These are phyloP conservation scores for Cephalotrichum gorgonifer DNA, from an alignment of 2,329 filamentous ascomycete genomes.

Conservation along the genomic window DNA sequence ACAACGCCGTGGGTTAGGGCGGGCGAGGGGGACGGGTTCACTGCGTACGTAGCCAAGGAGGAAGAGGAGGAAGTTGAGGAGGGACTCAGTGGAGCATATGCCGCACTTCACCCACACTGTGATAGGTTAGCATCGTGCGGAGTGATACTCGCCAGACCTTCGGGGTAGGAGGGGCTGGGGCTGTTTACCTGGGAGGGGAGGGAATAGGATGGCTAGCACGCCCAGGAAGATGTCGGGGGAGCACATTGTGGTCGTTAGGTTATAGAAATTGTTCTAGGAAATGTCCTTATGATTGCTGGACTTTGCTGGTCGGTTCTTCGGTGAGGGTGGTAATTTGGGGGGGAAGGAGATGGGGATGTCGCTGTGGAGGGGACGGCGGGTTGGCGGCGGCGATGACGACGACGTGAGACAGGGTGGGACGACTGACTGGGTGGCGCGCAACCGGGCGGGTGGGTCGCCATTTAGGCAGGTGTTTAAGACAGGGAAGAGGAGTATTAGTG, in stretches of 20 bases:
- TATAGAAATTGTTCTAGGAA: no score
- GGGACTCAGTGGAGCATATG: constrained; percentile 79
- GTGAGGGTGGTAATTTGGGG: no score
- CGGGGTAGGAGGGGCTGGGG: constrained; percentile 14
- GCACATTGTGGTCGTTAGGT: constrained; percentile 10
- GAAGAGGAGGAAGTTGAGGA: constrained; percentile 93
- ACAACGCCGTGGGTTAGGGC: neutral
- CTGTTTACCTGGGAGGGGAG: constrained; percentile 54
- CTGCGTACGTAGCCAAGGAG: constrained; percentile 53
- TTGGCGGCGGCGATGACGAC: no score
- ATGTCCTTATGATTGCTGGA: no score
- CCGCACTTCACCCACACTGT: constrained; percentile 94
- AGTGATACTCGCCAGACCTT: neutral
- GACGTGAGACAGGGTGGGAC: no score
- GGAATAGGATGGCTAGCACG: constrained; percentile 54
- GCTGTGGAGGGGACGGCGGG: no score
- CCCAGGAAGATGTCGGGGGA: constrained; percentile 52
- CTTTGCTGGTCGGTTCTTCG: no score
- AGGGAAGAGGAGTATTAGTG: no score
- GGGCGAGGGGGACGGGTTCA: neutral
- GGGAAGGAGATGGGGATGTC: no score
- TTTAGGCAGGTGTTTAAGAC: no score
- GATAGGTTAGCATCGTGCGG: constrained; percentile 5
- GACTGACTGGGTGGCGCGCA: no score
- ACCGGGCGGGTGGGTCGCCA: no score